Conservation (phyloP, 2,329 filamentous ascomycete species). For the Phialemoniopsis sp. region DNA sequence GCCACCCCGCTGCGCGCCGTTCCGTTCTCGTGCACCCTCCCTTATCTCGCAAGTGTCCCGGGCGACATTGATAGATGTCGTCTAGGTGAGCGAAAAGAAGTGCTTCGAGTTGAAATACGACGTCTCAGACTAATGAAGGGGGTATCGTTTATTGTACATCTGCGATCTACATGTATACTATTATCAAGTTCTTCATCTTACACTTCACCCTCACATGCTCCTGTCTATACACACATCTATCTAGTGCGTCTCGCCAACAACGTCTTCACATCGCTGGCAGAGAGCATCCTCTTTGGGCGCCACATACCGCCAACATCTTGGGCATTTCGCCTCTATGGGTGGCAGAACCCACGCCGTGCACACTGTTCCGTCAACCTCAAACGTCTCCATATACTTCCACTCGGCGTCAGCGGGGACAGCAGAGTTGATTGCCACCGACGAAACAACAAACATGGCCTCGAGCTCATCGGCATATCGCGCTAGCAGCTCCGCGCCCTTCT, state of each 20-base stretch:
- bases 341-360: slow-evolving; percentile 41
- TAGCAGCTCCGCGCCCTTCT: background rate
- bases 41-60: too few species aligned
- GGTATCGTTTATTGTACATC: background rate
- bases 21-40: too few species aligned
- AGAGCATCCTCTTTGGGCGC: slow-evolving; percentile 62
- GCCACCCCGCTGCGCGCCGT: too few species aligned
- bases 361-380: slow-evolving; percentile 33
- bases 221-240: too few species aligned
- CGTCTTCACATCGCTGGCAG: slow-evolving; percentile 69
- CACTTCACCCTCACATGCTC: too few species aligned
- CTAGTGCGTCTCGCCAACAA: slow-evolving; percentile 33
- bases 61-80: too few species aligned
- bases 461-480: slow-evolving; percentile 39
- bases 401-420: slow-evolving; percentile 18
- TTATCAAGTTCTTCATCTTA: background rate
- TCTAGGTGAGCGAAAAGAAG: too few species aligned
- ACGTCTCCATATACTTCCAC: slow-evolving; percentile 37
- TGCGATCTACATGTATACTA: background rate
- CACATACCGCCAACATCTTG: slow-evolving; percentile 84
- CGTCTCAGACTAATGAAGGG: background rate
- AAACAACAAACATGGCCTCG: slow-evolving; percentile 65
- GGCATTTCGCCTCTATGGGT: slow-evolving; percentile 65
- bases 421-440: slow-evolving; percentile 48
- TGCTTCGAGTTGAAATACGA: background rate